A percentile compares a stretch with the other conserved stretches of the same genome.
These are phyloP conservation scores for Lolium perenne DNA, from an alignment of 176 grass and related monocot genomes.

Conservation along the genomic window DNA sequence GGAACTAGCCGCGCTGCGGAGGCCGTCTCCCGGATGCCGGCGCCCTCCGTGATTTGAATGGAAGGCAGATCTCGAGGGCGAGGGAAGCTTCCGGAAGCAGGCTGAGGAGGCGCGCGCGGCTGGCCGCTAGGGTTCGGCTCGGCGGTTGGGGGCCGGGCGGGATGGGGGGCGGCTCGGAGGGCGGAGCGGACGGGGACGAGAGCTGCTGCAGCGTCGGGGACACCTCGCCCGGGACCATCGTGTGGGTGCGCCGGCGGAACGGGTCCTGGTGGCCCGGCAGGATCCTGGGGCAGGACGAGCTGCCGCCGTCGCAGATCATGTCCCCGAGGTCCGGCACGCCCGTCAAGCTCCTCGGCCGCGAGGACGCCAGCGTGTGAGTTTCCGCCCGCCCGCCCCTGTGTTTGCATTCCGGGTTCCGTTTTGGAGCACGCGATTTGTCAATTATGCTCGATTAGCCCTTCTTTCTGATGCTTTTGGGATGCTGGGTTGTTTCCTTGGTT, in stretches of 20 bases:
- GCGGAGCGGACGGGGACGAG: slow-evolving; percentile 56
- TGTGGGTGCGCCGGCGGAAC: slow-evolving; percentile 97
- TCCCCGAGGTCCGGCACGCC: slow-evolving; percentile 96
- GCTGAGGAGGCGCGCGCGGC: slow-evolving; percentile 41
- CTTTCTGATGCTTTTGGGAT: slow-evolving; percentile 33
- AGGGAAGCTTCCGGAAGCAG: slow-evolving; percentile 56
- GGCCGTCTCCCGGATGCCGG: slow-evolving; percentile 45
- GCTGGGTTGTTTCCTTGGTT: slow-evolving; percentile 18
- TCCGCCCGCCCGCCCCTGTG: background rate
- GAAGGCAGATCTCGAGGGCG: slow-evolving; percentile 56
- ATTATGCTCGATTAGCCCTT: slow-evolving; percentile 21
- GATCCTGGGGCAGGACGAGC: slow-evolving; percentile 85
- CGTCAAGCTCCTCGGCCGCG: slow-evolving; percentile 96
- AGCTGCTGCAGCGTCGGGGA: slow-evolving; percentile 64
- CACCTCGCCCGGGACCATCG: slow-evolving; percentile 88
- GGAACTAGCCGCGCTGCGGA: slow-evolving; percentile 18
- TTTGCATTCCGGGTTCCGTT: slow-evolving; percentile 26
- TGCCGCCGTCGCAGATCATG: slow-evolving; percentile 93
- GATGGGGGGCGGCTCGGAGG: slow-evolving; percentile 68
- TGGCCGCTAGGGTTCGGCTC: slow-evolving; percentile 48
- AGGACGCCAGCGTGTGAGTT: slow-evolving; percentile 98
- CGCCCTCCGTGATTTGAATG: slow-evolving; percentile 66
- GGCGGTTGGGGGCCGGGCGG: slow-evolving; percentile 45
- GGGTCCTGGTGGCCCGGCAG: slow-evolving; percentile 98
- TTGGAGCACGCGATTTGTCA: slow-evolving; percentile 12